Percentiles rank a stretch among this genome's conserved stretches.
These are phyloP conservation scores for Friedmanniomyces endolithicus DNA, from an alignment of 495 filamentous ascomycete genomes.

Conservation along the genomic window DNA sequence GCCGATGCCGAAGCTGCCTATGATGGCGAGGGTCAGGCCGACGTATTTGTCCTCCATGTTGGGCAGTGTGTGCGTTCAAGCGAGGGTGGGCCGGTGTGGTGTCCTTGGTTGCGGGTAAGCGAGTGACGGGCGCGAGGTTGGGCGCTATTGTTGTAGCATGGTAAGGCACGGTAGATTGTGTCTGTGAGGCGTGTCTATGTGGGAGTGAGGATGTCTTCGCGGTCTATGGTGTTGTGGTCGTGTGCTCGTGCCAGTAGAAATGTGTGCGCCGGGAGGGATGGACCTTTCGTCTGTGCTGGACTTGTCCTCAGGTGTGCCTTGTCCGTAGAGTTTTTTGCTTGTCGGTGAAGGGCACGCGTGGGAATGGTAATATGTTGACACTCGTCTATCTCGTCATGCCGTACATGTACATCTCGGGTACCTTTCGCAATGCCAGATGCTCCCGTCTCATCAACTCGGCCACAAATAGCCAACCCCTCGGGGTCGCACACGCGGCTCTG, in stretches of 20 bases:
- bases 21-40: slow-evolving; percentile 76
- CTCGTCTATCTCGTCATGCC: too few relatives aligned
- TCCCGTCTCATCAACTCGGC: too few relatives aligned
- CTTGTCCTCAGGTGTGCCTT: background rate
- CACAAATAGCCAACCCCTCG: too few relatives aligned
- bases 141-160: background rate
- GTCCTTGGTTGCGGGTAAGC: background rate
- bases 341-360: too few relatives aligned
- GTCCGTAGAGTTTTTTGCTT: too few relatives aligned
- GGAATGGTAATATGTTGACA: background rate
- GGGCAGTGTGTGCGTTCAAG: background rate
- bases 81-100: background rate
- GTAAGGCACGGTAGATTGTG: background rate
- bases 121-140: background rate
- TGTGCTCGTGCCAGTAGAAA: background rate
- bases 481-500: too few relatives aligned
- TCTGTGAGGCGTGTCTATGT: background rate
- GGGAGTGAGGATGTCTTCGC: background rate
- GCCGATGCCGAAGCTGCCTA: slow-evolving; percentile 86
- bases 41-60: slow-evolving; percentile 57
- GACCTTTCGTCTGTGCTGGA: background rate
- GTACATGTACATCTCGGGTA: too few relatives aligned
- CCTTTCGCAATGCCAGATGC: too few relatives aligned
- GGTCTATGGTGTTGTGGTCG: background rate
- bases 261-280: background rate